Conservation (phyloP, 2,329 filamentous ascomycete species). For the Diaporthe helianthi region DNA sequence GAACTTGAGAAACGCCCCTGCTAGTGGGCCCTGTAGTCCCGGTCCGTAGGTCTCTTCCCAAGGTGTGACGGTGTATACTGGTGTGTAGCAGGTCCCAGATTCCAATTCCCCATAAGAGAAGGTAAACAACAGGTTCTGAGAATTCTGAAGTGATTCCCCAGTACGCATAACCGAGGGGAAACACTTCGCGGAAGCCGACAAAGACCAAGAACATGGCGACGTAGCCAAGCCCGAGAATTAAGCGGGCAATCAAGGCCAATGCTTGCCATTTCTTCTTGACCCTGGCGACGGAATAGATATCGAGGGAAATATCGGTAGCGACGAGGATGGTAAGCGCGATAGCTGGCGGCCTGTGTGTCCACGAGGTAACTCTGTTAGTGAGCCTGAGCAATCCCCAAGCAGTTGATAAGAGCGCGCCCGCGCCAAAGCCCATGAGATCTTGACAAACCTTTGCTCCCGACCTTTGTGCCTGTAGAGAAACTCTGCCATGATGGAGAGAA, state of each 20-base stretch:
- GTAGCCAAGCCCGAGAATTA: constrained; percentile 43
- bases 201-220: constrained; percentile 48
- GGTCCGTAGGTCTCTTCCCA: constrained; percentile 2
- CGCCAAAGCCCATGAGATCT: constrained; percentile 13
- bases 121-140: constrained; percentile 44
- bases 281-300: constrained; percentile 45
- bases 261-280: constrained; percentile 43
- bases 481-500: constrained; percentile 35
- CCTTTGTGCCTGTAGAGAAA: constrained; percentile 21
- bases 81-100: constrained; percentile 30
- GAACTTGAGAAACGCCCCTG: not conserved
- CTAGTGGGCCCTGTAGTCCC: not conserved
- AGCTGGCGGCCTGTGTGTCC: constrained; percentile 40
- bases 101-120: constrained; percentile 47
- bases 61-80: constrained; percentile 23
- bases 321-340: constrained; percentile 44
- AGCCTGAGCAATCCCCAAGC: not conserved
- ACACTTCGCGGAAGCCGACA: constrained; percentile 45
- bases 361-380: not conserved
- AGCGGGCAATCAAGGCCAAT: constrained; percentile 44
- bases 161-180: constrained; percentile 46
- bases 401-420: not conserved
- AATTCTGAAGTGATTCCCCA: constrained; percentile 44
- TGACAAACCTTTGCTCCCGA: constrained; percentile 25
- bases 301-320: constrained; percentile 45